These are phyloP conservation scores for Gypsophila paniculata DNA, from an alignment of 179 eudicot species.

Conservation along the genomic window DNA sequence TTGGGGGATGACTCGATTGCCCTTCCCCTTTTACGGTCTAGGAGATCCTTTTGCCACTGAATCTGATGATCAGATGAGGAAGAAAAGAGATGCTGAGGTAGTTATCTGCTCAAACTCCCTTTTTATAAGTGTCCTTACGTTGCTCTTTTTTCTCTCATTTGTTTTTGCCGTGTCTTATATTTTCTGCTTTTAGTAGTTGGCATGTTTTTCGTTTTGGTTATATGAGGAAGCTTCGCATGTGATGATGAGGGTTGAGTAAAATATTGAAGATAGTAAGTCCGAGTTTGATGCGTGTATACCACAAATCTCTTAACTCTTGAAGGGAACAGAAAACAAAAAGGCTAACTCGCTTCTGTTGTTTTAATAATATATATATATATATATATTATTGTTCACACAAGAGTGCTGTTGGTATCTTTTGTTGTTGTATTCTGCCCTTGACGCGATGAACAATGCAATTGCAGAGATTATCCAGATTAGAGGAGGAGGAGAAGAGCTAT, in stretches of 20 bases:
- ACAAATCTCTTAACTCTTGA: neutral
- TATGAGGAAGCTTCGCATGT: conserved; percentile 3
- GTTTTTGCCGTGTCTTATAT: neutral
- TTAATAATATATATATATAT: neutral
- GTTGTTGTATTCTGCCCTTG: conserved; percentile 13
- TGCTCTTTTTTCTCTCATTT: neutral
- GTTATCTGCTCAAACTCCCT: conserved; percentile 8
- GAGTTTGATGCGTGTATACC: neutral
- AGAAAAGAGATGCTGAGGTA: conserved; percentile 95
- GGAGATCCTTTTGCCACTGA: conserved; percentile 84
- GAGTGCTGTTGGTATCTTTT: conserved; percentile 11
- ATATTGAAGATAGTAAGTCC: neutral
- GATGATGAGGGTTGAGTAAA: conserved; percentile 12
- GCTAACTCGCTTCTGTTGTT: neutral
- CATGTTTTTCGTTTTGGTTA: neutral
- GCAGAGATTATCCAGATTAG: conserved; percentile 82
- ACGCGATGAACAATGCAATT: conserved; percentile 26
- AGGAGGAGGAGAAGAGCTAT: conserved; percentile 83
- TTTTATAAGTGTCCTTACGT: neutral
- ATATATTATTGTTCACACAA: neutral
- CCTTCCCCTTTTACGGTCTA: conserved; percentile 71
- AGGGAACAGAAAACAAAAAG: neutral
- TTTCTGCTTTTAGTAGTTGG: conserved; percentile 1
- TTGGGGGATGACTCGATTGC: conserved; percentile 91
- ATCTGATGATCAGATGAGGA: conserved; percentile 74